Conservation (phyloP, 1,139 yeast genomes). For the Barnettozyma hawaiiensis region DNA sequence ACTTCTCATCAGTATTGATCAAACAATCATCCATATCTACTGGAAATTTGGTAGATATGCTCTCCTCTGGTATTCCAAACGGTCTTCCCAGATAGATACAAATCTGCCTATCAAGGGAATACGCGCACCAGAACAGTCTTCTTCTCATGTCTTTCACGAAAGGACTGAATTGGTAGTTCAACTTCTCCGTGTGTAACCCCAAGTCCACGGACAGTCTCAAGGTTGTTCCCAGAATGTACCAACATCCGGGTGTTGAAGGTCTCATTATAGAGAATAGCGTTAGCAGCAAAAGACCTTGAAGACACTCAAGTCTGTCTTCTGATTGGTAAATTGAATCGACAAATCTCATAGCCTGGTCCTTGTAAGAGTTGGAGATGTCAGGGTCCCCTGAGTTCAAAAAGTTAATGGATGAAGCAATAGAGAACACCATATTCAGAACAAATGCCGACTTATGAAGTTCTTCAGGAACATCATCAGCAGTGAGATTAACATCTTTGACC, state of each 20-base stretch:
- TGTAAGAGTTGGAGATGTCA: constrained; percentile 65
- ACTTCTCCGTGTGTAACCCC: constrained; percentile 66
- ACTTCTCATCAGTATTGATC: constrained; percentile 36
- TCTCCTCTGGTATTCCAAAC: constrained; percentile 69
- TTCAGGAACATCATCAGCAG: constrained; percentile 36
- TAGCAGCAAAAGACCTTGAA: constrained; percentile 65
- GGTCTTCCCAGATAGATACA: constrained; percentile 71
- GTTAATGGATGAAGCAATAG: constrained; percentile 72
- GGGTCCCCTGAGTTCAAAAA: constrained; percentile 60
- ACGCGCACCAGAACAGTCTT: constrained; percentile 85
- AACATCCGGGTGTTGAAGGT: constrained; percentile 82
- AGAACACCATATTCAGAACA: constrained; percentile 70
- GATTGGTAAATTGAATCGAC: constrained; percentile 56
- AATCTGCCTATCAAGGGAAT: constrained; percentile 73
- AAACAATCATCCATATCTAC: constrained; percentile 67
- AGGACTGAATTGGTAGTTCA: constrained; percentile 41
- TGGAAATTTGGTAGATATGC: constrained; percentile 61
- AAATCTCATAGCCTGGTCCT: constrained; percentile 59
- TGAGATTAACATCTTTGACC: constrained; percentile 3
- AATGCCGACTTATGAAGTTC: constrained; percentile 43
- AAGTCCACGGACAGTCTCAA: constrained; percentile 74
- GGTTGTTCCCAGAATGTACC: constrained; percentile 85
- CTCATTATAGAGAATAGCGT: constrained; percentile 70
- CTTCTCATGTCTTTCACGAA: constrained; percentile 65
- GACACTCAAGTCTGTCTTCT: constrained; percentile 57